Base-by-base conservation (phyloP, 2,329 filamentous ascomycete genomes). In the Monilinia aucupariae region DNA sequence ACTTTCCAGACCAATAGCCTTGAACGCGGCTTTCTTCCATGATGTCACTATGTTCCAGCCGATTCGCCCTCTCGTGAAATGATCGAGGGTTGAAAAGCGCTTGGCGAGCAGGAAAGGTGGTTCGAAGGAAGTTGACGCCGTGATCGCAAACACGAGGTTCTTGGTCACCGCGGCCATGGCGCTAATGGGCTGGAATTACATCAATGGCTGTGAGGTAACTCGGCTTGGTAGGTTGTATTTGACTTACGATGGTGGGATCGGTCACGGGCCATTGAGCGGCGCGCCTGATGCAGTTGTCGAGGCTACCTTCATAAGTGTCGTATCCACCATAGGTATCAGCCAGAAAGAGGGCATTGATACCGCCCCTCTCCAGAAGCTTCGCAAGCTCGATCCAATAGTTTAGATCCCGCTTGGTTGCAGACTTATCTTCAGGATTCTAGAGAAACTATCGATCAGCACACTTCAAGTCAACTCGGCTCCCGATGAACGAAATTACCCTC, bases 181-280 rank as follows among this genome's bases (percentile, higher is more conserved):
- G 10, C 85, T 80, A 0, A 89, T 78, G 1, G 84, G 82, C 81
- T 84, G 61, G 52, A 51, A 34, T 37, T 32, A 49, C 22, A 25
- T 43, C 25, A 27, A 22, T 3, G 15, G 32, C 25, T 27, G 25
- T 30, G 3, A 6, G 17, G 61, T n/a, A n/a, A n/a, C 41, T 45
- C 20, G 9, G 7, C 15, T 15, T 5, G 41, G 41, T n/a, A n/a
- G 41, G 20, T 32, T 52, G 13, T 0, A n/a, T 22, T 50, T 27
- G 20, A 85, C 79, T 6, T 80, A 80, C 15, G 88, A 72, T 0
- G 0, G 84, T 87, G 0, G 86, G 86, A 70, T 89, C 86, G 62
- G 87, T 88, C 7, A 89, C 83, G 0, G 86, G 86, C 82, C 84
- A 89, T 72, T 89, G 87, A 0, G 87, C 85, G 1, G 85, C 86